Evolutionary conservation across 2,329 filamentous ascomycete genomes (phyloP), one percentile per base, ranked within the genome.

Genomic region (Cercospora citrullina): DNA sequence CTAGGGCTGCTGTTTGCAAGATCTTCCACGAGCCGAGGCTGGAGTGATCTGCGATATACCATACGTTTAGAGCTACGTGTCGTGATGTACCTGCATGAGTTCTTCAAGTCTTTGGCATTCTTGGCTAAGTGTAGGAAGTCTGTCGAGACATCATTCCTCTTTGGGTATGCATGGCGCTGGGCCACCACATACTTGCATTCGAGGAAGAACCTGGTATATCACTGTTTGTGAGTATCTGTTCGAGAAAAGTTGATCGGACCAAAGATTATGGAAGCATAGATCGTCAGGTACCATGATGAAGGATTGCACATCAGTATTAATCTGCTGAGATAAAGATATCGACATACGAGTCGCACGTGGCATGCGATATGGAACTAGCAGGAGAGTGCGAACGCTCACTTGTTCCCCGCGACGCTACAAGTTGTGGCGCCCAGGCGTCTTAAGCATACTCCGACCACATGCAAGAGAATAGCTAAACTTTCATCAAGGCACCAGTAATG

Each of bases 391-490:
- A 62, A 33, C 60, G 60, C 60, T 26, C 39, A 53, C n/a, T 18
- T 36, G 9, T 48, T 31, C 60, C 60, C 60, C 60, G 30, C 60
- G 12, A 53, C 42, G 18, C 60, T 42, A 63, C 30, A 16, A 5
- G 16, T 62, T 31, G 28, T 55, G 60, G 60, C 60, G 60, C 12
- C 5, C 45, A 63, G 39, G 60, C 60, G 60, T 53, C 42, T 63
- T 63, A 63, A 63, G 60, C 60, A 63, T 63, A 63, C 28, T 63
- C 60, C 21, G 18, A 63, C 60, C 39, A 63, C 60, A 63, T 23
- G 42, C 60, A 31, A 48, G 51, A 21, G 21, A n/a, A 55, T 21
- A 39, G 28, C 28, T 36, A 33, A 60, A 39, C 26, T 60, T 39
- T 39, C n/a, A 26, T 30, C 26, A n/a, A n/a, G n/a, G 58, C 58